Conservation (phyloP, 345 rosid species). For the Salix exigua region DNA sequence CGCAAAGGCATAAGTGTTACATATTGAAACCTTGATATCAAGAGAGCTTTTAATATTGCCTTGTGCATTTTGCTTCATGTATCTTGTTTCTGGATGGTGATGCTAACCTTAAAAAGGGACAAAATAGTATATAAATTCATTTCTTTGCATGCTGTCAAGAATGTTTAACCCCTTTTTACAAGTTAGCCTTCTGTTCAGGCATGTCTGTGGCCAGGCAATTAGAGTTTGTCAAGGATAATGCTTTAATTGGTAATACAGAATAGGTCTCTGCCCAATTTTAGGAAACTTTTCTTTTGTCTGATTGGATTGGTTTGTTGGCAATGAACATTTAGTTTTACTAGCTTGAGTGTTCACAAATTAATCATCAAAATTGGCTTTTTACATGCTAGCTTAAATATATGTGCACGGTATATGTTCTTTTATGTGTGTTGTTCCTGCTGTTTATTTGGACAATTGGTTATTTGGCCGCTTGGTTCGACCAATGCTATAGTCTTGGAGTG, state of each 20-base stretch:
- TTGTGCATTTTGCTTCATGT: background rate
- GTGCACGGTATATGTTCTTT: background rate
- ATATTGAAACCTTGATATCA: background rate
- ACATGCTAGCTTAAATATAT: background rate
- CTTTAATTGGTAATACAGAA: background rate
- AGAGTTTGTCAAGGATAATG: background rate
- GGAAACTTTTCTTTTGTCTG: background rate
- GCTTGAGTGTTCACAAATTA: background rate
- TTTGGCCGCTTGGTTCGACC: no score
- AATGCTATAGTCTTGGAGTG: no score
- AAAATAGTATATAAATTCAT: background rate
- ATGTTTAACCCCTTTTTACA: background rate
- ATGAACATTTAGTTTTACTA: no score
- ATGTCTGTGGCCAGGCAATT: background rate
- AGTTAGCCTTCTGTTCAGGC: background rate
- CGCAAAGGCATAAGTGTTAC: background rate
- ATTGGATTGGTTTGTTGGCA: no score
- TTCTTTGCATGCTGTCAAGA: background rate
- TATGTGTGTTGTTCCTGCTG: background rate
- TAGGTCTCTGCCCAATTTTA: background rate
- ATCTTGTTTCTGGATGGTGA: background rate
- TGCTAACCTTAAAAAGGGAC: background rate
- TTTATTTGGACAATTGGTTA: no score
- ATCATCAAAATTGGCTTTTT: background rate
- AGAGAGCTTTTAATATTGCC: background rate